Percentiles rank a stretch among this genome's conserved stretches.
These are phyloP conservation scores for Aspergillus sp. DNA, from an alignment of 2,329 filamentous ascomycete species.

Conservation along the genomic window DNA sequence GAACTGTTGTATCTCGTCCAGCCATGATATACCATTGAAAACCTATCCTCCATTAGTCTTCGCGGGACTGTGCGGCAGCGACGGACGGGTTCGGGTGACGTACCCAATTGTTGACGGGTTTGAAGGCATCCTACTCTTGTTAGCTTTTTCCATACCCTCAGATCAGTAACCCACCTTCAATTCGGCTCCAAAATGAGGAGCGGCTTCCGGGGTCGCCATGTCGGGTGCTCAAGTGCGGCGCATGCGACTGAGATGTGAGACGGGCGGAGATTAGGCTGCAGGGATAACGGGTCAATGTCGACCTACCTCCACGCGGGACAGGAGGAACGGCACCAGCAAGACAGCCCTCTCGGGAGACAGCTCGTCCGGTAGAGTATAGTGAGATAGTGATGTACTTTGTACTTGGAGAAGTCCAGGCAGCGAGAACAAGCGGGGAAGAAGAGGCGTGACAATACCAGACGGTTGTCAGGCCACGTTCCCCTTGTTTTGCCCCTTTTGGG, in stretches of 20 bases:
- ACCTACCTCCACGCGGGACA: constrained; percentile 7
- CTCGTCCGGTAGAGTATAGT: too few relatives aligned
- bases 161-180: constrained; percentile 66
- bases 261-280: background rate
- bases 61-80: background rate
- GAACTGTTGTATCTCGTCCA: constrained; percentile 95
- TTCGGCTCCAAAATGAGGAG: constrained; percentile 87
- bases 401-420: too few relatives aligned
- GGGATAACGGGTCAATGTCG: background rate
- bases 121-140: constrained; percentile 84
- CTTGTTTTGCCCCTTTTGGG: background rate
- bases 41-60: constrained; percentile 51
- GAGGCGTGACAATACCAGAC: constrained; percentile 31
- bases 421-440: constrained; percentile 25
- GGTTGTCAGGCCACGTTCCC: constrained; percentile 19
- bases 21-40: constrained; percentile 83
- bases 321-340: background rate
- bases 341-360: background rate
- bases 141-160: background rate
- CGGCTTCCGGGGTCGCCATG: constrained; percentile 81
- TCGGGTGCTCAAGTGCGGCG: constrained; percentile 23
- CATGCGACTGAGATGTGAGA: constrained; percentile 21
- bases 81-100: constrained; percentile 20
- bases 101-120: constrained; percentile 87
- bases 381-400: too few relatives aligned